A percentile compares a stretch with the other conserved stretches of the same genome.
Evolutionary conservation across 1,284 basidiomycete species (phyloP).

Genomic region (Chalciporus sp.): DNA sequence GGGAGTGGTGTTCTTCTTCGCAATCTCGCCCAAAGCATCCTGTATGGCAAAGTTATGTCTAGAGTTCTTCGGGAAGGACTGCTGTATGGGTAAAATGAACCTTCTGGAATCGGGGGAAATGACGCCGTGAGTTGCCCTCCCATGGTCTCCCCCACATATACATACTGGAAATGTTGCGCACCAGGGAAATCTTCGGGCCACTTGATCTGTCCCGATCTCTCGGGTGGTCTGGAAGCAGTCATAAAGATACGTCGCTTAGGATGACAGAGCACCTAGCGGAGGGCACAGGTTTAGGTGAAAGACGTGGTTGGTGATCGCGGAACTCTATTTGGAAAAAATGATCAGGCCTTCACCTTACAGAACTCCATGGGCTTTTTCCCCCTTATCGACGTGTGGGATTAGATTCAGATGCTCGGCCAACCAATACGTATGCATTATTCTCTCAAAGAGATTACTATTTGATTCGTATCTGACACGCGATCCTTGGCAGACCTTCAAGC

Average conservation of each 20-base stretch:
- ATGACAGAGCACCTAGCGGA: too few species aligned
- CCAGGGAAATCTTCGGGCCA: conserved; percentile 46
- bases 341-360: too few species aligned
- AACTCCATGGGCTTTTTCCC: too few species aligned
- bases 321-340: too few species aligned
- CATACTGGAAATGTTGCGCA: background rate
- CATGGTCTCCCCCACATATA: background rate
- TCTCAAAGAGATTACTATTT: too few species aligned
- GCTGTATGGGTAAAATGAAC: background rate
- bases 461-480: too few species aligned
- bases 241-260: background rate
- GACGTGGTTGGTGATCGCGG: too few species aligned
- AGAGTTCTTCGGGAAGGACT: conserved; percentile 39
- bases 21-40: conserved; percentile 46
- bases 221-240: conserved; percentile 46
- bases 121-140: conserved; percentile 29
- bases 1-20: conserved; percentile 49
- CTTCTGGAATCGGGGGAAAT: conserved; percentile 28
- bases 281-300: too few species aligned
- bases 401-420: too few species aligned
- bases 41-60: conserved; percentile 57
- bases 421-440: too few species aligned
- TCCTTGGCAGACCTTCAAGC: too few species aligned
- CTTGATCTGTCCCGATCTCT: conserved; percentile 52
- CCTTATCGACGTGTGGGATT: too few species aligned